A percentile compares a stretch with the other conserved stretches of the same genome.
Conservation (phyloP, 2,329 filamentous ascomycete genomes). For the Sordariomycetes sp. region DNA sequence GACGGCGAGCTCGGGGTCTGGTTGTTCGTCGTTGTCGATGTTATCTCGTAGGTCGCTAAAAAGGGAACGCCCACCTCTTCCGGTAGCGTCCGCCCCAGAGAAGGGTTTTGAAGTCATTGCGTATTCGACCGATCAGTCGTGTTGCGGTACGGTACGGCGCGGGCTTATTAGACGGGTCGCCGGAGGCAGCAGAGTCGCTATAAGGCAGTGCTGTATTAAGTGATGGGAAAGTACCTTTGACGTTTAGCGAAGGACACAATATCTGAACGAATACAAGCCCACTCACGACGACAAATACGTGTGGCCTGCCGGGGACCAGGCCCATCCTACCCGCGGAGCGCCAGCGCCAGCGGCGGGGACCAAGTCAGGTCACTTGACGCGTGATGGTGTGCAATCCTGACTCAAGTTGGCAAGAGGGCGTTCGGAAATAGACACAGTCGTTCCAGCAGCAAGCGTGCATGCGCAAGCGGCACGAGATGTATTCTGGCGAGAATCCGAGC, state of each 20-base stretch:
- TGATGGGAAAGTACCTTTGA: neutral
- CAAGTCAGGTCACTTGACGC: neutral
- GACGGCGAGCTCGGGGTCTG: conserved; percentile 28
- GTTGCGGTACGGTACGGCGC: neutral
- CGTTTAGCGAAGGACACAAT: neutral
- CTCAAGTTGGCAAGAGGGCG: neutral
- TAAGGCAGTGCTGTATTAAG: neutral
- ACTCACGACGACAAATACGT: neutral
- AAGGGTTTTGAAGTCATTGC: neutral
- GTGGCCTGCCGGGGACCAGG: neutral
- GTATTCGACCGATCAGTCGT: neutral
- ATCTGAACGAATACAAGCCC: neutral
- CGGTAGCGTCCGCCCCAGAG: neutral
- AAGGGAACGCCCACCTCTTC: conserved; percentile 27
- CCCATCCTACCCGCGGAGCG: neutral
- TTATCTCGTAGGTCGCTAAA: conserved; percentile 36
- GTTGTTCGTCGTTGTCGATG: conserved; percentile 30
- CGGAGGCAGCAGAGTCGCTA: neutral
- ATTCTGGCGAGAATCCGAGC: neutral
- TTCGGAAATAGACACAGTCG: neutral
- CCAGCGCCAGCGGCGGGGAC: neutral
- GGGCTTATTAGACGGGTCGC: neutral
- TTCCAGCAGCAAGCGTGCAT: neutral
- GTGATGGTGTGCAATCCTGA: neutral
- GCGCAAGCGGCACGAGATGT: neutral